Percentiles rank a stretch among this genome's conserved stretches.
These are phyloP conservation scores for Paraglomus brasilianum DNA, from an alignment of 192 early-diverging fungal genomes.

Conservation along the genomic window DNA sequence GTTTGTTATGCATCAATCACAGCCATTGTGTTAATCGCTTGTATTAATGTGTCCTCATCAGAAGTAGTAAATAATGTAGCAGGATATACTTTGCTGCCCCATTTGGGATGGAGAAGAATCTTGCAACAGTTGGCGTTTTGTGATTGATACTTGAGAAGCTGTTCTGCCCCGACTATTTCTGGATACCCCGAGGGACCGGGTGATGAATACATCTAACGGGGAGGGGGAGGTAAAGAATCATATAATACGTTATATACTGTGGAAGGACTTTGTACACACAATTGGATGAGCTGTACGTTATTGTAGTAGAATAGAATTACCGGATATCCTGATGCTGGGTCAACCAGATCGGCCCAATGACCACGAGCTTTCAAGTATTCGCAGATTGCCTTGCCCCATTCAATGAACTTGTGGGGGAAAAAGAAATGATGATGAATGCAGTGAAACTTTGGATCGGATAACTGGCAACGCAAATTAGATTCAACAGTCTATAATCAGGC, in stretches of 20 bases:
- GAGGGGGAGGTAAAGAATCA: background rate
- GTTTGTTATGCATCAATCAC: no score
- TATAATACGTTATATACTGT: background rate
- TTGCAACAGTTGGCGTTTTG: conserved; percentile 82
- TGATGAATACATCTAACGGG: conserved; percentile 54
- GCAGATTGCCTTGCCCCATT: conserved; percentile 65
- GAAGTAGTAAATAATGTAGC: conserved; percentile 83
- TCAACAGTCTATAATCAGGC: background rate
- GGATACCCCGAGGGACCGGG: conserved; percentile 81
- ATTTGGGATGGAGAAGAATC: conserved; percentile 81
- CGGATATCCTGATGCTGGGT: conserved; percentile 86
- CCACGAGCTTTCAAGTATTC: conserved; percentile 52
- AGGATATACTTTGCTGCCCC: conserved; percentile 91
- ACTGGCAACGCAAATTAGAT: background rate
- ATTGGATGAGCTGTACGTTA: background rate
- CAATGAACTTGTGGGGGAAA: conserved; percentile 56
- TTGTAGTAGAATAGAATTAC: conserved; percentile 45
- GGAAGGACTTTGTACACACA: background rate
- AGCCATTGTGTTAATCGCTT: no score
- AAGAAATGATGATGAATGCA: conserved; percentile 8
- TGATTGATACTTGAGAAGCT: conserved; percentile 73
- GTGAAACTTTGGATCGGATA: background rate
- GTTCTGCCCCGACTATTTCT: conserved; percentile 80
- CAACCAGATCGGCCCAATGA: conserved; percentile 89
- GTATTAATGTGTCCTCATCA: conserved; percentile 48